phyloP scores from a whole-genome alignment of 2,329 filamentous ascomycete genomes.

The Tolypocladium tropicale region DNA sequence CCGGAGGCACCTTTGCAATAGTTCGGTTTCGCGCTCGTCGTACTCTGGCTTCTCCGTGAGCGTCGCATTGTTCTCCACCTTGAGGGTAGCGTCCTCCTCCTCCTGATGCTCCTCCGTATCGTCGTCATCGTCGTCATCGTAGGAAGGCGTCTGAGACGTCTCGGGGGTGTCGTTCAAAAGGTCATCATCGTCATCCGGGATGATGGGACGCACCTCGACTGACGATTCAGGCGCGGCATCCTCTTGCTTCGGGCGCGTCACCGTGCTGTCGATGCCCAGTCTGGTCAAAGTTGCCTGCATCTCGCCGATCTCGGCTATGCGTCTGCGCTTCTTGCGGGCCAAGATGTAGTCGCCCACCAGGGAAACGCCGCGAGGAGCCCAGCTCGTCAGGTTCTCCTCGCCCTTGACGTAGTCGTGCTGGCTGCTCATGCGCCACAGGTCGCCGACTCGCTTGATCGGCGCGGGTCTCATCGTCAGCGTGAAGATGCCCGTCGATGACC shows the following conservation, averaged over 20 bases:
- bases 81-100: slow-evolving; percentile 11
- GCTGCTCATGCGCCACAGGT: slow-evolving; percentile 94
- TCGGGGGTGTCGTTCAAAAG: slow-evolving; percentile 48
- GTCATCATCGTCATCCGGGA: slow-evolving; percentile 46
- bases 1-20: slow-evolving; percentile 46
- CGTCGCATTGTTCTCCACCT: slow-evolving; percentile 7
- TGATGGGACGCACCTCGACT: slow-evolving; percentile 26
- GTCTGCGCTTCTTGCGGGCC: slow-evolving; percentile 61
- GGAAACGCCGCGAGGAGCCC: slow-evolving; percentile 83
- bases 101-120: slow-evolving; percentile 10
- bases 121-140: slow-evolving; percentile 18
- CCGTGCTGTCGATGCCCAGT: slow-evolving; percentile 38
- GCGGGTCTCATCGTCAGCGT: slow-evolving; percentile 77
- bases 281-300: slow-evolving; percentile 56
- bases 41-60: slow-evolving; percentile 27
- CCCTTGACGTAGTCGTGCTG: slow-evolving; percentile 94
- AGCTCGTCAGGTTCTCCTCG: slow-evolving; percentile 74
- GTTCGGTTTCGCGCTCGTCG: slow-evolving; percentile 31
- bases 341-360: slow-evolving; percentile 80
- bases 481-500: slow-evolving; percentile 79
- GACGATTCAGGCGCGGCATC: slow-evolving; percentile 25
- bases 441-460: slow-evolving; percentile 81
- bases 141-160: slow-evolving; percentile 31
- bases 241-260: slow-evolving; percentile 18
- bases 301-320: slow-evolving; percentile 71